Evolutionary conservation across 1,139 yeast genomes (phyloP).

Genomic region (Arxiozyma bovina): DNA sequence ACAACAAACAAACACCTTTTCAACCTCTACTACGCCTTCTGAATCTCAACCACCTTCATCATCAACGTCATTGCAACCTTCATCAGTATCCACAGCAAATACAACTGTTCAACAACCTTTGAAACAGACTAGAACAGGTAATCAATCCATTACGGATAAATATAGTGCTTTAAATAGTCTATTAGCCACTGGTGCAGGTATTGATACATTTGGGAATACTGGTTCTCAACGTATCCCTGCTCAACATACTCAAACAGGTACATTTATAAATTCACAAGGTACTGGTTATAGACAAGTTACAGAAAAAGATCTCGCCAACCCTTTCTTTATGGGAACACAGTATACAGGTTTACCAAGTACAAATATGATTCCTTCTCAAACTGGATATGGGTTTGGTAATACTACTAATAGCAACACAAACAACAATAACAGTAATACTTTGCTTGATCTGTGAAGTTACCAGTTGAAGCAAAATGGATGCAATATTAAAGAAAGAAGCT

Average conservation of each 20-base stretch:
- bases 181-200: constrained; percentile 80
- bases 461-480: not conserved
- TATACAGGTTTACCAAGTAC: constrained; percentile 65
- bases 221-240: constrained; percentile 88
- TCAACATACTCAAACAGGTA: constrained; percentile 77
- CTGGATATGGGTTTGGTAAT: constrained; percentile 94
- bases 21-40: constrained; percentile 8
- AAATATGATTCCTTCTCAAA: constrained; percentile 54
- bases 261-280: constrained; percentile 78
- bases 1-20: not conserved
- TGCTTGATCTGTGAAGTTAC: constrained; percentile 10
- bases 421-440: constrained; percentile 26
- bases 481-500: not conserved
- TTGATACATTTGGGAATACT: constrained; percentile 92
- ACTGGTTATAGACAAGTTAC: constrained; percentile 61
- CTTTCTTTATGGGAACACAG: constrained; percentile 67
- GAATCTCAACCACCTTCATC: constrained; percentile 5
- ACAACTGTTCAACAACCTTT: constrained; percentile 30
- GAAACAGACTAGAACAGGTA: constrained; percentile 39
- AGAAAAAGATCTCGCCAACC: constrained; percentile 31
- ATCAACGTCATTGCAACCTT: constrained; percentile 8
- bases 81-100: constrained; percentile 11
- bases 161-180: constrained; percentile 67
- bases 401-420: constrained; percentile 24
- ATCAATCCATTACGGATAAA: constrained; percentile 42